Evolutionary conservation across 2,329 filamentous ascomycete genomes (phyloP), one percentile per base, ranked within the genome.

Genomic region (Exophiala dermatitidis): DNA sequence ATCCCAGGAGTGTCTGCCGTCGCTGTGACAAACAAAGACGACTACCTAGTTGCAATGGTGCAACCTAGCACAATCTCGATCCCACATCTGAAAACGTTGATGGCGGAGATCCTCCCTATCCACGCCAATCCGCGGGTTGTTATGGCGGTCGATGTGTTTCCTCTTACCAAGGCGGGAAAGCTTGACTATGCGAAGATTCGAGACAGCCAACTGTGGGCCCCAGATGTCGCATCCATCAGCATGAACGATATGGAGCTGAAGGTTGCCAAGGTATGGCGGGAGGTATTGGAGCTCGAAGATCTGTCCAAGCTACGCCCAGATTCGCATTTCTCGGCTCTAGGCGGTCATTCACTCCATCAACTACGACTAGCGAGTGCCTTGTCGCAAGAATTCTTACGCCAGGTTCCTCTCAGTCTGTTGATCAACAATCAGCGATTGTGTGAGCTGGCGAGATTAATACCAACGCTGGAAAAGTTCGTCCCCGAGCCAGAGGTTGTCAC

Each of bases 161-260:
- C 68, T 5, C 61, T 61, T 52, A 70, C 67, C 1, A 30, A 50
- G 4, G 56, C 58, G 29, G 65, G 66, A 2, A 71, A 71, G 51
- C 43, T 68, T 0, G 66, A 71, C 53, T 68, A 69, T 52, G 66
- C 64, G 19, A 59, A 56, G 10, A 58, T 70, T 32, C 37, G 10
- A 6, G 9, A 12, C 52, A 28, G 30, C n/a, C n/a, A n/a, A n/a
- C n/a, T n/a, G n/a, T n/a, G n/a, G n/a, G n/a, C n/a, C n/a, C n/a
- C n/a, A n/a, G n/a, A n/a, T n/a, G n/a, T n/a, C n/a, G n/a, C n/a
- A n/a, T n/a, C n/a, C n/a, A n/a, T n/a, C n/a, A n/a, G n/a, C n/a
- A n/a, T n/a, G n/a, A n/a, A n/a, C n/a, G n/a, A n/a, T n/a, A n/a
- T n/a, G n/a, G n/a, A n/a, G n/a, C n/a, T n/a, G n/a, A n/a, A n/a